A percentile compares a stretch with the other conserved stretches of the same genome.
phyloP scores from a whole-genome alignment of 495 filamentous ascomycete genomes.

The Podospora pseudocomata region DNA sequence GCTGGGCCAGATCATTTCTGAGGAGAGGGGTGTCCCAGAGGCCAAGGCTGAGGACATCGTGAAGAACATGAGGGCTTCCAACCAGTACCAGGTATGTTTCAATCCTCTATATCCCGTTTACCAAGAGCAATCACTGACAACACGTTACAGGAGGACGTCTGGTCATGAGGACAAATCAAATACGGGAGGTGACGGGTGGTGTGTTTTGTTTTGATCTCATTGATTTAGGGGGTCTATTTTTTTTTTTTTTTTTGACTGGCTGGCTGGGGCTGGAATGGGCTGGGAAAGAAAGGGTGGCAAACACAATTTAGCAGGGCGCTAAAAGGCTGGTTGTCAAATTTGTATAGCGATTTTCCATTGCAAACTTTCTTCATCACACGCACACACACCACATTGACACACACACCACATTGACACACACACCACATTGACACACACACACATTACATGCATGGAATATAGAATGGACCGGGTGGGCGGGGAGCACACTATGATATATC shows the following conservation, averaged over 20 bases:
- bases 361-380: background rate
- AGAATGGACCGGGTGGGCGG: background rate
- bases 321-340: background rate
- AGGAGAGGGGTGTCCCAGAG: conserved; percentile 74
- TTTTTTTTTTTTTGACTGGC: background rate
- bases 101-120: background rate
- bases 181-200: background rate
- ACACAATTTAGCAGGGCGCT: background rate
- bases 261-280: background rate
- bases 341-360: background rate
- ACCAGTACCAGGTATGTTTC: conserved; percentile 81
- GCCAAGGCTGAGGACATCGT: conserved; percentile 91
- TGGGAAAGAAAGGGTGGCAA: background rate
- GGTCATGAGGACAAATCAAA: conserved; percentile 57
- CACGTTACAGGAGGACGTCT: conserved; percentile 65
- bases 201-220: conserved; percentile 19
- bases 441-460: background rate
- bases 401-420: background rate
- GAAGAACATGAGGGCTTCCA: conserved; percentile 87
- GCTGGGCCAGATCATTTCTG: conserved; percentile 77
- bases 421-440: background rate
- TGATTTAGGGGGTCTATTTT: background rate
- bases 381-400: background rate
- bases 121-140: conserved; percentile 23
- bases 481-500: background rate